phyloP scores from a whole-genome alignment of 768 basidiomycete genomes.

The Rhodotorula graminis region DNA sequence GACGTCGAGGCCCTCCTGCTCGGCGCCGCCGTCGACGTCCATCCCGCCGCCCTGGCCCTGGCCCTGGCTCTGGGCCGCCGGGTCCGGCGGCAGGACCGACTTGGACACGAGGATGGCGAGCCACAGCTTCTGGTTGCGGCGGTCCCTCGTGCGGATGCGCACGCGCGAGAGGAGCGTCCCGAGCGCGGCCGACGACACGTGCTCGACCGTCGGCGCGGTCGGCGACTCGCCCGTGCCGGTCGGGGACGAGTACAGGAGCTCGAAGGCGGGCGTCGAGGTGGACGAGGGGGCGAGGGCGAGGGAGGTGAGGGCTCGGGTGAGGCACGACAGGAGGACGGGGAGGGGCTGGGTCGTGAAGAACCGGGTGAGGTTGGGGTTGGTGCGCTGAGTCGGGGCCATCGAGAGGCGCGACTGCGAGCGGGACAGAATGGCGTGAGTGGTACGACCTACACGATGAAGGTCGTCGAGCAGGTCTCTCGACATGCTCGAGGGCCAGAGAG shows the following conservation, averaged over 20 bases:
- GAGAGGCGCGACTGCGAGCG: conserved; percentile 54
- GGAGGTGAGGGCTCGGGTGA: neutral
- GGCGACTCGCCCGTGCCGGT: neutral
- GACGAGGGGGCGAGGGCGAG: neutral
- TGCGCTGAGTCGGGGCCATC: conserved; percentile 36
- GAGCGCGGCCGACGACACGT: neutral
- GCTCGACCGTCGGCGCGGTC: neutral
- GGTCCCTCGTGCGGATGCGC: conserved; percentile 19
- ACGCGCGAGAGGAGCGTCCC: conserved; percentile 13
- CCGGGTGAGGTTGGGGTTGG: conserved; percentile 71
- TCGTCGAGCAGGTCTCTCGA: neutral
- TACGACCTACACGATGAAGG: too few species aligned
- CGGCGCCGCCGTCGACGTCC: conserved; percentile 3
- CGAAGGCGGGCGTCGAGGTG: neutral
- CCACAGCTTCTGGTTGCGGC: conserved; percentile 1
- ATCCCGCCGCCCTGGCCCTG: neutral
- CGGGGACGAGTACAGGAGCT: conserved; percentile 9
- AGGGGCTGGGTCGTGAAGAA: conserved; percentile 53
- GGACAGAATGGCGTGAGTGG: neutral
- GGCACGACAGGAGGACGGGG: conserved; percentile 6
- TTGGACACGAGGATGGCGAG: conserved; percentile 19
- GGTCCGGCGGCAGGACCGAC: conserved; percentile 7
- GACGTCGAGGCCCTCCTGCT: conserved; percentile 25
- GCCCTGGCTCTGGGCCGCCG: neutral
- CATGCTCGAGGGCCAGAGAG: neutral